Evolutionary conservation across 495 filamentous ascomycete species (phyloP).

Genomic region (Evansstolkia leycettana): DNA sequence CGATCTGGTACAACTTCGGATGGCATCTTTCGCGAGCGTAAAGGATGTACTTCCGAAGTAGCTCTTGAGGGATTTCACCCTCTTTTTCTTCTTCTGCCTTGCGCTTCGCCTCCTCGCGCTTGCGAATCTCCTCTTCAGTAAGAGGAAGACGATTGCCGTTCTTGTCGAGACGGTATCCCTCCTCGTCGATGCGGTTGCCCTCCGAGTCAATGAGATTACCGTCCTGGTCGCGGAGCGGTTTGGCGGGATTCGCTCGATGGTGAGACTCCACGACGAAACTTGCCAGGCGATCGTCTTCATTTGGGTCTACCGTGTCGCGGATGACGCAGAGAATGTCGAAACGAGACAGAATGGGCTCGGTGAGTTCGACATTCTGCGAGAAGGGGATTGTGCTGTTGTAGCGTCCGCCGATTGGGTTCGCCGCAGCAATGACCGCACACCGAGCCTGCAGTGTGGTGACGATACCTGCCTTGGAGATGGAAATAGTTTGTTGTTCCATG

Average conservation of each 20-base stretch:
- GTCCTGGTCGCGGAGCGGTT: conserved; percentile 38
- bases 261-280: conserved; percentile 93
- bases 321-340: conserved; percentile 98
- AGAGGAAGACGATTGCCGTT: conserved; percentile 24
- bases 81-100: conserved; percentile 47
- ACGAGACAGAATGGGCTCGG: conserved; percentile 94
- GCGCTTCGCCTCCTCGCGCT: conserved; percentile 27
- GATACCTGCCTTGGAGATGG: conserved; percentile 97
- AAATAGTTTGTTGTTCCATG: conserved; percentile 99
- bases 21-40: conserved; percentile 84
- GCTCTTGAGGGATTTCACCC: conserved; percentile 78
- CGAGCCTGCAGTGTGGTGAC: conserved; percentile 97
- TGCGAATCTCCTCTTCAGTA: conserved; percentile 19
- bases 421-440: conserved; percentile 92
- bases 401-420: conserved; percentile 90
- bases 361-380: conserved; percentile 90
- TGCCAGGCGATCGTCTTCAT: conserved; percentile 89
- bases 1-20: conserved; percentile 95
- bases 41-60: conserved; percentile 93
- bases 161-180: conserved; percentile 30
- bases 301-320: conserved; percentile 91
- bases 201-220: conserved; percentile 54
- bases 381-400: conserved; percentile 97
- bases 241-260: conserved; percentile 69
- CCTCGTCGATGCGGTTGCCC: conserved; percentile 33